Evolutionary conservation across 371 early-diverging fungal genomes (phyloP), one percentile per base, ranked within the genome.

Genomic region (Lichtheimia ramosa): DNA sequence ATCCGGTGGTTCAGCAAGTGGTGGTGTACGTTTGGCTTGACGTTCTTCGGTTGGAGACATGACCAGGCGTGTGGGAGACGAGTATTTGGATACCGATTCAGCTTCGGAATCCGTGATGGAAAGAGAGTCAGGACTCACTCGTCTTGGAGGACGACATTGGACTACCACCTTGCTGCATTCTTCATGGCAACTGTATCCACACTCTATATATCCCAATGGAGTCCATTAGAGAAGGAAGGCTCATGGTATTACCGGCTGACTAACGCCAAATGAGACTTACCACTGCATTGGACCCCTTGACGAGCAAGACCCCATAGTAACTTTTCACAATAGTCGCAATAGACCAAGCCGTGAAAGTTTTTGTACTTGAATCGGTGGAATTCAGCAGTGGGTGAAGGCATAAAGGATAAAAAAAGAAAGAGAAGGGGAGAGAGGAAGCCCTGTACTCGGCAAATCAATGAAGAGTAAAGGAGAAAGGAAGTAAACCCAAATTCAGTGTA

Each of bases 321-420:
- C 51, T 81, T 79, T 6, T 66, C 65, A 62, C 86, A 86, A 56
- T 81, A 76, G 61, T 79, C 83, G 69, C 86, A 86, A 66, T 83
- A 86, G 8, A 82, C 81, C 13, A 83, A 71, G 25, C 80, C 74
- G 53, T 71, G 61, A 56, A 86, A 86, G 48, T 77, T 77, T 25
- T 74, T 79, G 54, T 66, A 70, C 41, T 61, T 55, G 64, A 81
- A 83, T 53, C 70, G 61, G 65, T 83, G 85, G 43, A 67, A 69
- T 52, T 70, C 69, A 23, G 59, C 43, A 14, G 63, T 54, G 48
- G 69, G 62, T 58, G 71, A 61, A 34, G 34, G 34, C 34, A 34
- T 34, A 34, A 34, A 34, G 34, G 34, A 34, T 34, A 34, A 34
- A 8, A 34, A 8, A 34, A 28, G 25, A 25, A 5, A 25, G 25